Conservation (phyloP, 148 eudicot genomes). For the Rhododendron henanense region DNA sequence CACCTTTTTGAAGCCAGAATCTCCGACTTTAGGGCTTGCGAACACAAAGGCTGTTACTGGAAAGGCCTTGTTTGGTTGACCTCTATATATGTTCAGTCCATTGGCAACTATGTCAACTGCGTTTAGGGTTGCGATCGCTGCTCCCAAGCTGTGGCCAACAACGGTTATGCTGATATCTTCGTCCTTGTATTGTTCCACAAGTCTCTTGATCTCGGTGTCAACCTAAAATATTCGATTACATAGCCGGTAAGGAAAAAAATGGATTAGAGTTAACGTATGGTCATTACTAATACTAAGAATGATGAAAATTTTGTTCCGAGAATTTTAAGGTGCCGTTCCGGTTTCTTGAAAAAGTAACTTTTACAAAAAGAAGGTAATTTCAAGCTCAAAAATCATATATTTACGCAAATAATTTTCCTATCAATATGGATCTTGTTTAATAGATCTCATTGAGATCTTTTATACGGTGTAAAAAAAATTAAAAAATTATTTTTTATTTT, state of each 20-base stretch:
- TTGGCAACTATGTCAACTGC: constrained; percentile 55
- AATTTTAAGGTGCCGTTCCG: no score
- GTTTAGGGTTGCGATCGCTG: constrained; percentile 46
- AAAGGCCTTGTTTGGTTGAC: constrained; percentile 21
- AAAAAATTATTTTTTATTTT: no score
- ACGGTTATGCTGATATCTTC: constrained; percentile 60
- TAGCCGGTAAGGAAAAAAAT: no score
- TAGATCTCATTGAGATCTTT: no score
- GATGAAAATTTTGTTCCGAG: not conserved
- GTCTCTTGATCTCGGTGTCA: constrained; percentile 34
- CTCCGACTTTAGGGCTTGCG: constrained; percentile 60
- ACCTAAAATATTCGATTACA: constrained; percentile 28
- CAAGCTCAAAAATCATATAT: no score
- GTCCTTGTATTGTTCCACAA: constrained; percentile 40
- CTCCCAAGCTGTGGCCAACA: constrained; percentile 59
- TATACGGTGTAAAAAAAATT: no score
- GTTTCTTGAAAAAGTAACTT: no score
- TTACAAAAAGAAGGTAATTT: no score
- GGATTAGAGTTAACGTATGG: not conserved
- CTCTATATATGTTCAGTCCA: constrained; percentile 29
- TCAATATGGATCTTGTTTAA: no score
- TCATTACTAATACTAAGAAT: not conserved
- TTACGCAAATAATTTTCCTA: no score
- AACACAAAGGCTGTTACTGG: constrained; percentile 53
- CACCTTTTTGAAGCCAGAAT: constrained; percentile 31